Percentiles rank a stretch among this genome's conserved stretches.
Conservation (phyloP, 306 rosid genomes). For the Fragaria vesca region DNA sequence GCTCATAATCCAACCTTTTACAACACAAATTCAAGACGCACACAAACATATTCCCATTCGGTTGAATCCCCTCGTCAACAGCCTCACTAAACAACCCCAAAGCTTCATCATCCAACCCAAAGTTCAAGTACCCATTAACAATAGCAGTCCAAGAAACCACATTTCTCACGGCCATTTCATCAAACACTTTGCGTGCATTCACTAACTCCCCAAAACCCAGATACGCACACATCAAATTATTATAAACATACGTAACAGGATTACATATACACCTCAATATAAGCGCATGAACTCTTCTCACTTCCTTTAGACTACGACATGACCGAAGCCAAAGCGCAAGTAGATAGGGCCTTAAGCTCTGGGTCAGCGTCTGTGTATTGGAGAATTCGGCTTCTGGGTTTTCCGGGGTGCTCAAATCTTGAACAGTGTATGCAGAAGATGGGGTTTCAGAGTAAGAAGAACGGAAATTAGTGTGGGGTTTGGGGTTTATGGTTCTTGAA, state of each 20-base stretch:
- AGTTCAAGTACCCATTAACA: slow-evolving; percentile 64
- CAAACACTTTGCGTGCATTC: slow-evolving; percentile 68
- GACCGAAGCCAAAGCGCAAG: slow-evolving; percentile 67
- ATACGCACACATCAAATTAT: slow-evolving; percentile 74
- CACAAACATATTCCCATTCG: slow-evolving; percentile 73
- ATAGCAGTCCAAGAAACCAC: slow-evolving; percentile 90
- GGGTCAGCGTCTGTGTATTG: slow-evolving; percentile 15
- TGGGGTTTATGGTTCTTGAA: background rate
- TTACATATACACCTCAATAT: slow-evolving; percentile 39
- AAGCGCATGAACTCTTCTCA: slow-evolving; percentile 57
- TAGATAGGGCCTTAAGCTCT: slow-evolving; percentile 38
- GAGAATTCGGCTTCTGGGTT: slow-evolving; percentile 27
- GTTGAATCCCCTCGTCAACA: slow-evolving; percentile 40
- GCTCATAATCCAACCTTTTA: slow-evolving; percentile 51
- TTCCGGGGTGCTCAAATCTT: slow-evolving; percentile 14
- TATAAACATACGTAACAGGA: slow-evolving; percentile 50
- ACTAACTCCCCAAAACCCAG: slow-evolving; percentile 48
- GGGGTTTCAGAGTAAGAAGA: slow-evolving; percentile 3
- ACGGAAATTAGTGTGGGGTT: background rate
- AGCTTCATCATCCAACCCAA: slow-evolving; percentile 65
- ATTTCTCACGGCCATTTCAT: slow-evolving; percentile 54
- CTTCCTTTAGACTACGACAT: slow-evolving; percentile 48
- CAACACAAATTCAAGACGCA: slow-evolving; percentile 70
- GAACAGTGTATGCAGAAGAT: slow-evolving; percentile 6
- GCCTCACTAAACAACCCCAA: slow-evolving; percentile 53